Evolutionary conservation across 2,329 filamentous ascomycete genomes (phyloP).

Genomic region (Pseudogymnoascus sp.): DNA sequence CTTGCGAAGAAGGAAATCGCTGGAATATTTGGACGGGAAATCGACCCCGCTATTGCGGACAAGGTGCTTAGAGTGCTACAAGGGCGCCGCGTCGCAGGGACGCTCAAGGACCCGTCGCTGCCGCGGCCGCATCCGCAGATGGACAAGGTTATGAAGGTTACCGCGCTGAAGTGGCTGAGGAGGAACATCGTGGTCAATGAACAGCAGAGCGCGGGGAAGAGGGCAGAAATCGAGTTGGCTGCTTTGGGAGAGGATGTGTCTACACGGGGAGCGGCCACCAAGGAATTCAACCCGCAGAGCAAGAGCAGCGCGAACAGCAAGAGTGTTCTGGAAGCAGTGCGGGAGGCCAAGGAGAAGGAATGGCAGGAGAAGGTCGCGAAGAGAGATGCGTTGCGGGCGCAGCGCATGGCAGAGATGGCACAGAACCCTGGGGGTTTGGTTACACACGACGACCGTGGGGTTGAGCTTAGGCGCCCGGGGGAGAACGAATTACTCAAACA

Average conservation of each 20-base stretch:
- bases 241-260: conserved; percentile 23
- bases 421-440: conserved; percentile 23
- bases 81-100: conserved; percentile 56
- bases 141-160: conserved; percentile 33
- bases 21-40: conserved; percentile 42
- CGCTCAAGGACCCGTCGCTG: conserved; percentile 51
- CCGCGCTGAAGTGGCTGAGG: conserved; percentile 49
- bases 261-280: neutral
- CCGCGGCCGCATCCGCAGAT: neutral
- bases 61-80: conserved; percentile 51
- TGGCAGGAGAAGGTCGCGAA: conserved; percentile 36
- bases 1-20: conserved; percentile 41
- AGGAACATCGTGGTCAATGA: conserved; percentile 50
- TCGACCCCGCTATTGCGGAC: conserved; percentile 42
- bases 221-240: conserved; percentile 55
- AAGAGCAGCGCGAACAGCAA: conserved; percentile 47
- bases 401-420: conserved; percentile 40
- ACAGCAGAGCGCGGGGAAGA: conserved; percentile 50
- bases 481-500: conserved; percentile 24
- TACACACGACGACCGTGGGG: conserved; percentile 14
- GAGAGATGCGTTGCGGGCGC: conserved; percentile 38
- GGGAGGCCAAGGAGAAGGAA: conserved; percentile 41
- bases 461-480: conserved; percentile 23
- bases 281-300: conserved; percentile 25
- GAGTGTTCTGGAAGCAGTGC: conserved; percentile 50